Base-by-base conservation (phyloP, 2,329 filamentous ascomycete genomes). In the Phymatotrichopsis omnivora region DNA sequence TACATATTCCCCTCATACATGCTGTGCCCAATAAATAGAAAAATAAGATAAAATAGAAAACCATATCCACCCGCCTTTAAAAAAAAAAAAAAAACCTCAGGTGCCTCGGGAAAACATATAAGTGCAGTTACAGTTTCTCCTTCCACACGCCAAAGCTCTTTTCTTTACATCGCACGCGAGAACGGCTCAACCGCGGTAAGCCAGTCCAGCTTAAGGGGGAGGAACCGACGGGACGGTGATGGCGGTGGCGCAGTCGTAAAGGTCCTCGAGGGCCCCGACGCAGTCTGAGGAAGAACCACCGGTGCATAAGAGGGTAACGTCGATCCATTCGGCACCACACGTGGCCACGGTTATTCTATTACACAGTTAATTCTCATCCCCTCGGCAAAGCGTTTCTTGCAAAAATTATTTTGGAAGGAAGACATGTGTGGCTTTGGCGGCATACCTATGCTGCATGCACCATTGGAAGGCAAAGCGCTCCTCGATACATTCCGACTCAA, bases 301-400 rank as follows among this genome's bases (percentile, higher is more conserved):
- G 45, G 34, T 49, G 11, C 48, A 51, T 2, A 44, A 44, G 6
- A 51, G 36, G 4, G 48, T 49, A 44, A 51, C 49, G 25, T 51
- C 49, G 24, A 51, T n/a, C 48, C 48, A 51, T 25, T 49, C 30
- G 4, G 35, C n/a, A 7, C 45, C 48, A 20, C 48, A 51, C 2
- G 45, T 49, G 2, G 1, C 27, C 16, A 29, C 2, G 12, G 48
- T 51, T 12, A 51, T 51, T 25, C 48, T 51, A 23, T 28, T 17
- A 20, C n/a, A 11, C n/a, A 25, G 4, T 12, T 19, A 16, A 12
- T 44, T 20, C 34, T 10, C 33, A 36, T 23, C 27, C 33, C 12
- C 3, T 24, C 20, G 10, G 23, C 16, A 22, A 17, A 7, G 24
- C n/a, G n/a, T n/a, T n/a, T n/a, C n/a, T n/a, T n/a, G n/a, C n/a